Percentiles rank a stretch among this genome's conserved stretches.
These are phyloP conservation scores for Hypoxylon sp. DNA, from an alignment of 2,329 filamentous ascomycete species.

Conservation along the genomic window DNA sequence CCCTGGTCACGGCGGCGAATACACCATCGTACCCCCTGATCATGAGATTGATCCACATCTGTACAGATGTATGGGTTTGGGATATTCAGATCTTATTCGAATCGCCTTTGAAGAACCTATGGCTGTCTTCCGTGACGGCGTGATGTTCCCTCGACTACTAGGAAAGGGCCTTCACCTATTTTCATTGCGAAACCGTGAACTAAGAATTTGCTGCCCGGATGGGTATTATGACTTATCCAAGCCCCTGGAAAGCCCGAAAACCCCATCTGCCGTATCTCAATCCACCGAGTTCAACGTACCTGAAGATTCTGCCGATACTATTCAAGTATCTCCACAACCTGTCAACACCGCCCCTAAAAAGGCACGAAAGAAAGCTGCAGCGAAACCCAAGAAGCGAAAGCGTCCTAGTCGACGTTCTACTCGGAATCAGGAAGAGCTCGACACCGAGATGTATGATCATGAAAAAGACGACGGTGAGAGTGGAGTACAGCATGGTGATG, in stretches of 20 bases:
- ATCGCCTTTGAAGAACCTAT: slow-evolving; percentile 17
- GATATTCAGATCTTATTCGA: slow-evolving; percentile 3
- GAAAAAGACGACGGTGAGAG: not conserved
- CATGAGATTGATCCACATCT: not conserved
- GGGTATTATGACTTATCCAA: slow-evolving; percentile 17
- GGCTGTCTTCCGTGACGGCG: slow-evolving; percentile 21
- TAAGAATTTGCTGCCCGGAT: slow-evolving; percentile 4
- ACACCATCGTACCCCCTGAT: slow-evolving; percentile 10
- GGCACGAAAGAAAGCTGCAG: not conserved
- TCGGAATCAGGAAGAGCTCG: not conserved
- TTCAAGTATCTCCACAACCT: not conserved
- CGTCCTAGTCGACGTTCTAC: not conserved
- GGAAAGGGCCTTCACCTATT: slow-evolving; percentile 22
- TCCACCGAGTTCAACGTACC: not conserved
- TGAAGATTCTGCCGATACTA: not conserved
- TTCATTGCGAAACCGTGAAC: not conserved
- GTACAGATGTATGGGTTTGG: not conserved
- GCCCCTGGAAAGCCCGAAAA: not conserved
- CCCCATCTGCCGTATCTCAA: not conserved
- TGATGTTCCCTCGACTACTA: slow-evolving; percentile 1
- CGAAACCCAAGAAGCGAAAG: not conserved
- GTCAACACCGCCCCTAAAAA: not conserved
- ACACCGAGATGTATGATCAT: not conserved
- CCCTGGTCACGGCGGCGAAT: slow-evolving; percentile 4
- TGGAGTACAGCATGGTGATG: not conserved